Evolutionary conservation across 2,329 filamentous ascomycete species (phyloP).

Genomic region (Calonectria pseudoturangicola): DNA sequence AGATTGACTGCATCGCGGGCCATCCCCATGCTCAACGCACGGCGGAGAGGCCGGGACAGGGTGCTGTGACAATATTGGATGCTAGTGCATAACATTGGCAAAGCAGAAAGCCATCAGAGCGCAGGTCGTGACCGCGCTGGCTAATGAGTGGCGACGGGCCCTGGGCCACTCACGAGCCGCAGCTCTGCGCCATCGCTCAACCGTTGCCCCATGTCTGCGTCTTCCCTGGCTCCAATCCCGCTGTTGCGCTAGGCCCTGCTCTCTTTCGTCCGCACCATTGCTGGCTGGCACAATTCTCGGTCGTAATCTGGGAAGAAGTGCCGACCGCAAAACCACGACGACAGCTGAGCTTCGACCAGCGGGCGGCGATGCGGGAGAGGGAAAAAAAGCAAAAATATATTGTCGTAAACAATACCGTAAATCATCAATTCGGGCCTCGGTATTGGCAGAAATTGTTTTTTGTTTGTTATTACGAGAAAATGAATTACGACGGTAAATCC

Average conservation of each 20-base stretch:
- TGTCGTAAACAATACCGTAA: not conserved
- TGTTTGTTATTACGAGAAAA: no score
- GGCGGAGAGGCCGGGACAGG: not conserved
- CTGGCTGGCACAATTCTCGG: no score
- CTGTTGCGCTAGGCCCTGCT: not conserved
- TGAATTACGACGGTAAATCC: no score
- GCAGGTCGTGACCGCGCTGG: not conserved
- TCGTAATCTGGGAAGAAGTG: no score
- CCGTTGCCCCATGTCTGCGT: not conserved
- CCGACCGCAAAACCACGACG: no score
- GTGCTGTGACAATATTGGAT: not conserved
- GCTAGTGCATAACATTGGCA: not conserved
- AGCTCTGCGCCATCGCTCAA: not conserved
- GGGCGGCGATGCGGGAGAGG: not conserved
- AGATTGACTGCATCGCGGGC: not conserved
- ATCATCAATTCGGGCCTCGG: not conserved
- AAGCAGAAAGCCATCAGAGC: not conserved
- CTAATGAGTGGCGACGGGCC: not conserved
- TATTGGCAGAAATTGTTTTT: not conserved
- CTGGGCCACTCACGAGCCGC: not conserved
- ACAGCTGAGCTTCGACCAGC: not conserved
- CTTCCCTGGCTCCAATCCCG: not conserved
- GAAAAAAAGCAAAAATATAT: not conserved
- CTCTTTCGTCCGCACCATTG: not conserved
- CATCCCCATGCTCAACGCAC: not conserved